phyloP scores from a whole-genome alignment of 2,329 filamentous ascomycete species.

The Trichoderma sp. region DNA sequence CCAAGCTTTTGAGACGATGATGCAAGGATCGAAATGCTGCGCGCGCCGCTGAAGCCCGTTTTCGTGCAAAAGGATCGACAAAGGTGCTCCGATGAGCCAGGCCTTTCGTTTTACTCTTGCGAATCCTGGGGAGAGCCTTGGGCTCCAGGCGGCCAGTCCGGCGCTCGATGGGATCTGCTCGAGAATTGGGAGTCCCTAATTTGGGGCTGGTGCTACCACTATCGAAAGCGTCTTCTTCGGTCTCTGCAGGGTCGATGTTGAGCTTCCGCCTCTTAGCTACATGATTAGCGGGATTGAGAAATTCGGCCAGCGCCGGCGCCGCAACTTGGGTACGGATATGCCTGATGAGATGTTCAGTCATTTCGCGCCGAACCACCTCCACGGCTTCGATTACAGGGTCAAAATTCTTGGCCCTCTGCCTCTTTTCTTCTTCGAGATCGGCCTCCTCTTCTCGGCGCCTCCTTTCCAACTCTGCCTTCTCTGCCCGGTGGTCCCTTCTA shows the following conservation, averaged over 20 bases:
- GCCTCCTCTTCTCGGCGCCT: constrained; percentile 69
- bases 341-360: constrained; percentile 81
- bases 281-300: constrained; percentile 79
- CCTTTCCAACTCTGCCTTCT: constrained; percentile 64
- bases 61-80: constrained; percentile 63
- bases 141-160: constrained; percentile 53
- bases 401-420: constrained; percentile 78
- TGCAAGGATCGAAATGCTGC: constrained; percentile 76
- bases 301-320: constrained; percentile 73
- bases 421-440: constrained; percentile 87
- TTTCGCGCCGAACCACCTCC: constrained; percentile 72
- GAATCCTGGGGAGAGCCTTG: constrained; percentile 69
- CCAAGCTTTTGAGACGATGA: constrained; percentile 62
- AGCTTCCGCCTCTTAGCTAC: constrained; percentile 73
- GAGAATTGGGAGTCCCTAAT: constrained; percentile 62
- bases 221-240: constrained; percentile 54
- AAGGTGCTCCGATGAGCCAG: constrained; percentile 58
- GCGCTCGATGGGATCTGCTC: constrained; percentile 59
- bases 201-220: constrained; percentile 61
- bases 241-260: constrained; percentile 68
- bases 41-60: constrained; percentile 54
- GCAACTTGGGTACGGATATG: constrained; percentile 88
- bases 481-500: constrained; percentile 37
- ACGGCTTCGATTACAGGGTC: constrained; percentile 87
- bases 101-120: constrained; percentile 60